Evolutionary conservation across 352 stramenopile genomes (phyloP).

Genomic region (Pythium insidiosum): DNA sequence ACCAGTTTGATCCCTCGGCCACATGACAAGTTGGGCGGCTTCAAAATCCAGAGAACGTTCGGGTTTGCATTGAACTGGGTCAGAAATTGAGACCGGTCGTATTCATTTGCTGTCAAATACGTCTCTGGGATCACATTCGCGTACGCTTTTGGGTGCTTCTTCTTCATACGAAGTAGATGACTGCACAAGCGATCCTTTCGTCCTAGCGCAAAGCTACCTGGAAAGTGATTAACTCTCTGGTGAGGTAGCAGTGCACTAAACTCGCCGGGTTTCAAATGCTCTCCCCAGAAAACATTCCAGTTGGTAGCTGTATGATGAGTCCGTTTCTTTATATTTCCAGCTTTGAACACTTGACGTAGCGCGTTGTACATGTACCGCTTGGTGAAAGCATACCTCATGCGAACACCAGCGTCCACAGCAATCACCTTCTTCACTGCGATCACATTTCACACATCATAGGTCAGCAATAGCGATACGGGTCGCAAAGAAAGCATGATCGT

Average conservation of each 20-base stretch:
- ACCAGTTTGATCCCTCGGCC: conserved; percentile 73
- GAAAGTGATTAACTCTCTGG: conserved; percentile 70
- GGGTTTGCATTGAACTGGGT: conserved; percentile 30
- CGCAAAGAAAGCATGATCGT: neutral
- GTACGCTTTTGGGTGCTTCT: conserved; percentile 44
- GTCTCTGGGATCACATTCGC: conserved; percentile 58
- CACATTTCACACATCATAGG: too few relatives aligned
- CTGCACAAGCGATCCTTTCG: conserved; percentile 64
- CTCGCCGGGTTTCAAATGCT: conserved; percentile 44
- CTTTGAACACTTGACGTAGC: conserved; percentile 45
- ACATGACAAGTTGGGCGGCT: conserved; percentile 71
- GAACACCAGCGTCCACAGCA: conserved; percentile 5
- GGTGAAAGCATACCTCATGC: conserved; percentile 44
- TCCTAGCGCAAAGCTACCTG: conserved; percentile 66
- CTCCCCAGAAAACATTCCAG: conserved; percentile 74
- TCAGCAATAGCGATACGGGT: too few relatives aligned
- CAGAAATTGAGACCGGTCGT: conserved; percentile 61
- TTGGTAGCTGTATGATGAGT: conserved; percentile 12
- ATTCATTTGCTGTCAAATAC: conserved; percentile 60
- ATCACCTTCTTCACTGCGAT: conserved; percentile 5
- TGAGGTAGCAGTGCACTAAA: conserved; percentile 33
- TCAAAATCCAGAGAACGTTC: conserved; percentile 66
- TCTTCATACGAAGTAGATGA: conserved; percentile 55
- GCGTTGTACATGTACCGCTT: conserved; percentile 78
- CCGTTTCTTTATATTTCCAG: conserved; percentile 29